Evolutionary conservation across 2,329 filamentous ascomycete species (phyloP), one percentile per base, ranked within the genome.

Genomic region (Monascus ruber): DNA sequence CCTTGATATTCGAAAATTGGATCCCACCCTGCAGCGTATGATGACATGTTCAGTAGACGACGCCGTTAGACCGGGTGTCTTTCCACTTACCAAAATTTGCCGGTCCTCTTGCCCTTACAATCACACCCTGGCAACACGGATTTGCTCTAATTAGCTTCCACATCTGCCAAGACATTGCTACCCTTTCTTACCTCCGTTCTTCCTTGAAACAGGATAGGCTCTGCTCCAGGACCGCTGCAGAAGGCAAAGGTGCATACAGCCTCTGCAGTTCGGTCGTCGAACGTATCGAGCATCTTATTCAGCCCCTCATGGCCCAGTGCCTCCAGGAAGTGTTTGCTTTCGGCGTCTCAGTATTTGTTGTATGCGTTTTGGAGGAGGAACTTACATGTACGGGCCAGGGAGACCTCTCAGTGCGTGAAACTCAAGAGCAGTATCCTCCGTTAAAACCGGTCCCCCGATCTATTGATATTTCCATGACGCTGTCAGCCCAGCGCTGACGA

Each of bases 181-280:
- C 29, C 42, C n/a, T 11, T 27, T 60, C 72, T 58, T 65, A 86
- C 84, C 51, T 83, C 73, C 8, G 88, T 95, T 43, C 85, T 74
- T 6, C 91, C 91, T 64, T 98, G 88, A 65, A 98, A 98, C 10
- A 96, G 70, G 26, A 94, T 72, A 1, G 85, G 81, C 55, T 94
- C 79, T 38, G 85, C 72, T 2, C 85, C 88, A 4, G 88, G 91
- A 0, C 89, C 91, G 47, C 80, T 74, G 39, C 78, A 91, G 65
- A 93, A 95, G 24, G 81, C 91, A 65, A 98, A 98, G 1, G 91
- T 98, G 66, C 89, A 95, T 34, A 98, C 84, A 11, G 91, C 89
- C 64, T 94, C 80, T 34, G 87, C 87, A 34, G 81, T 83, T 64
- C 95, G 95, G 65, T 98, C 85, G 26, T 84, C 73, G 60, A 94